Evolutionary conservation across 495 filamentous ascomycete genomes (phyloP).

Genomic region (Penicillium coprophilum): DNA sequence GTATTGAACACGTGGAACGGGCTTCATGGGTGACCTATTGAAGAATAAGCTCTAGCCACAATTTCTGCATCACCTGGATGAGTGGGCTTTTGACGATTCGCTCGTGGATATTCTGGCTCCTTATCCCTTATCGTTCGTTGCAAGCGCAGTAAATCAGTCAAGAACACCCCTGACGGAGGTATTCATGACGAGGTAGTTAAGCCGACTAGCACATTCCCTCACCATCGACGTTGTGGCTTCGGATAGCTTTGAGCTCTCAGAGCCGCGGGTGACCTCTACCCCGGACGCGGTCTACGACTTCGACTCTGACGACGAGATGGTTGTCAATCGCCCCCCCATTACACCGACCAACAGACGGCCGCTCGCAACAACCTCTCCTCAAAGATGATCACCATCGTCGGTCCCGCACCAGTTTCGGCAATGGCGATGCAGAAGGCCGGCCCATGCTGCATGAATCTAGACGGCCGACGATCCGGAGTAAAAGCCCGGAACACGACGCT

Average conservation of each 20-base stretch:
- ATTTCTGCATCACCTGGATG: slow-evolving; percentile 17
- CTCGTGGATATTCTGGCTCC: background rate
- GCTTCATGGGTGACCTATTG: slow-evolving; percentile 1
- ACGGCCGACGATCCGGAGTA: slow-evolving; percentile 60
- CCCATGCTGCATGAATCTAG: slow-evolving; percentile 48
- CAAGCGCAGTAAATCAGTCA: slow-evolving; percentile 13
- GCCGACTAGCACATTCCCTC: background rate
- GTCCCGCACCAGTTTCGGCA: slow-evolving; percentile 39
- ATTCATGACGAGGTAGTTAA: slow-evolving; percentile 8
- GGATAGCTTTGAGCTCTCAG: slow-evolving; percentile 26
- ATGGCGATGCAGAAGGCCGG: slow-evolving; percentile 39
- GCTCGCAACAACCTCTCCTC: slow-evolving; percentile 55
- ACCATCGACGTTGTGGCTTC: slow-evolving; percentile 31
- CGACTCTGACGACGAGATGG: slow-evolving; percentile 47
- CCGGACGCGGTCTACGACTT: slow-evolving; percentile 27
- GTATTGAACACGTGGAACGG: slow-evolving; percentile 4
- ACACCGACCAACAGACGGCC: slow-evolving; percentile 51
- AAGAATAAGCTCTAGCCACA: background rate
- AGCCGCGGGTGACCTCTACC: slow-evolving; percentile 17
- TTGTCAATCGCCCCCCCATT: slow-evolving; percentile 47
- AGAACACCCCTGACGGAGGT: slow-evolving; percentile 6
- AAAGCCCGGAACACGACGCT: slow-evolving; percentile 56
- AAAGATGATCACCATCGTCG: slow-evolving; percentile 54
- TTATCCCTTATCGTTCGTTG: slow-evolving; percentile 23
- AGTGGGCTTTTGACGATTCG: slow-evolving; percentile 7